Evolutionary conservation across 441 rosid genomes (phyloP).

Genomic region (Biscutella auriculata): DNA sequence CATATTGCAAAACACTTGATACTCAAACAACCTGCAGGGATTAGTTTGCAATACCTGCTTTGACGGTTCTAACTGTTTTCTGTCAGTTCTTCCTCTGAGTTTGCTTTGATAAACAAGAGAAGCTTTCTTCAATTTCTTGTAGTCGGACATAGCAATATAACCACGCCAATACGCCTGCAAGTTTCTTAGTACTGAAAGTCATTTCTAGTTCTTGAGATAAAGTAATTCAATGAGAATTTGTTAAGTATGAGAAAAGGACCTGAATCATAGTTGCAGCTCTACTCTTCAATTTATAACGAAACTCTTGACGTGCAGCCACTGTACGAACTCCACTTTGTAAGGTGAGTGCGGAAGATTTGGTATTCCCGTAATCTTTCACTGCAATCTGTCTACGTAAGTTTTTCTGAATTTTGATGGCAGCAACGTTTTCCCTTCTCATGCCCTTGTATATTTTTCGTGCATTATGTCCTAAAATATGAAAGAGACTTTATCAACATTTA

Average conservation of each 20-base stretch:
- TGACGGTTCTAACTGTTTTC: conserved; percentile 22
- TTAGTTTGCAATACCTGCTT: conserved; percentile 31
- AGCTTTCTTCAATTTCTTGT: conserved; percentile 41
- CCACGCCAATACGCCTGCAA: conserved; percentile 66
- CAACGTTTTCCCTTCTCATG: conserved; percentile 44
- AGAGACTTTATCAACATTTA: conserved; percentile 7
- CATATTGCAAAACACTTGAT: neutral
- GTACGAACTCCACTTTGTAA: conserved; percentile 66
- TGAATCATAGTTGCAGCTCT: conserved; percentile 50
- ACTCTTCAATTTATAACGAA: conserved; percentile 24
- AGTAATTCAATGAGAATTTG: neutral
- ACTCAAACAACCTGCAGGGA: conserved; percentile 4
- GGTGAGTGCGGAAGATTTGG: conserved; percentile 42
- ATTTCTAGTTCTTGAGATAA: conserved; percentile 15
- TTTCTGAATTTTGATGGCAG: conserved; percentile 76
- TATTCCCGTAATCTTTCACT: conserved; percentile 30
- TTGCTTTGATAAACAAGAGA: conserved; percentile 36
- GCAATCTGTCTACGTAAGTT: conserved; percentile 54
- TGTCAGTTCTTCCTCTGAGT: conserved; percentile 34
- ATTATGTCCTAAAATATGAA: conserved; percentile 38
- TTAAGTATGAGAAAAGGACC: conserved; percentile 30
- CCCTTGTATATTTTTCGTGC: conserved; percentile 30
- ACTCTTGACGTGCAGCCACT: conserved; percentile 42
- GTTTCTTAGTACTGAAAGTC: conserved; percentile 13
- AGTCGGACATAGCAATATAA: conserved; percentile 37